Evolutionary conservation across 1,284 basidiomycete species (phyloP).

Genomic region (Ceratorhiza oryzae-sativae): DNA sequence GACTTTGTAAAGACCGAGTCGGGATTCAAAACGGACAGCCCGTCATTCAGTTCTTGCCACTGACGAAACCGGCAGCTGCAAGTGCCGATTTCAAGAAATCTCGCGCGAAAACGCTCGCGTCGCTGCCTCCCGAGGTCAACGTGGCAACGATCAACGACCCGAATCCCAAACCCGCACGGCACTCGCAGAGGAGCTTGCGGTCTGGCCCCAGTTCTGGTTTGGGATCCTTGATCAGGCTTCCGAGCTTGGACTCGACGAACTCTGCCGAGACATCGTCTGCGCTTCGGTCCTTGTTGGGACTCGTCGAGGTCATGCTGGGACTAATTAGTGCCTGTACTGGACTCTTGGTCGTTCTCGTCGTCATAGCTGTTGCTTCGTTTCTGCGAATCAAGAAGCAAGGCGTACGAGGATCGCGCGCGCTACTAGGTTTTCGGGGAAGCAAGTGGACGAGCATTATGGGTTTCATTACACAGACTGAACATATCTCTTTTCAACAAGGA

Average conservation of each 20-base stretch:
- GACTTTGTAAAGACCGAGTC: conserved; percentile 24
- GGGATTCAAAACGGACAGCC: conserved; percentile 1
- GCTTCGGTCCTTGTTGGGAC: not conserved
- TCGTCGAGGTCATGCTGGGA: conserved; percentile 7
- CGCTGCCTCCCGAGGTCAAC: conserved; percentile 22
- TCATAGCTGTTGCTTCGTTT: not conserved
- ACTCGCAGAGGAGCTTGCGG: not conserved
- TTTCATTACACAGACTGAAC: too few species aligned
- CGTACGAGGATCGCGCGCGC: too few species aligned
- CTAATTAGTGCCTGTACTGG: not conserved
- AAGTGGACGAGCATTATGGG: too few species aligned
- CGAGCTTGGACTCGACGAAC: not conserved
- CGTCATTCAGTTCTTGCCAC: conserved; percentile 19
- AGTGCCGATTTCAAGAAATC: conserved; percentile 23
- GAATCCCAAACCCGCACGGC: not conserved
- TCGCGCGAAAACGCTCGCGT: not conserved
- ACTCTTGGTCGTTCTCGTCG: conserved; percentile 18
- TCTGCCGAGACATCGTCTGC: not conserved
- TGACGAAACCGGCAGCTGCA: conserved; percentile 8
- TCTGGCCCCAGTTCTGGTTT: not conserved
- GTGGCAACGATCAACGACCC: conserved; percentile 33
- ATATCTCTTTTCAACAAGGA: too few species aligned
- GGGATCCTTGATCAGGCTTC: not conserved
- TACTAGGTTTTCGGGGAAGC: too few species aligned
- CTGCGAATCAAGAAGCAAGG: not conserved